Base-by-base conservation (phyloP, 306 rosid genomes). In the Inga leiocalycina region DNA sequence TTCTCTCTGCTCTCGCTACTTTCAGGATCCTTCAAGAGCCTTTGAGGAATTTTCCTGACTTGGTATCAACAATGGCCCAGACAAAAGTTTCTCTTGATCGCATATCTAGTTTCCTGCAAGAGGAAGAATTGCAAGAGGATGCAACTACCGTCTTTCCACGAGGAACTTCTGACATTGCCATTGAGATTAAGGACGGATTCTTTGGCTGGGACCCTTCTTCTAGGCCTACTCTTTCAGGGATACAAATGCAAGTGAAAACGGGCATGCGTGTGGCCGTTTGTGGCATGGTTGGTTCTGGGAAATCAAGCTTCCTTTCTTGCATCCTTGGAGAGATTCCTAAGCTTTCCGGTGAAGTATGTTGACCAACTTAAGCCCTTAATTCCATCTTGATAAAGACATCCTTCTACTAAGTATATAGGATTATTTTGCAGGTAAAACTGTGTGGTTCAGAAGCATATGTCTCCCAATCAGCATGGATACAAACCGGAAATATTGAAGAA, bases 11-110 rank as follows among this genome's bases (percentile, higher is more conserved):
- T 91, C 89, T 97, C 45, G 99, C 99, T 77, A 97, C 99, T 86
- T 97, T 97, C 88, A 88, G 98, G 89, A 94, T 97, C 86, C 99
- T 97, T 77, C 99, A 97, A 97, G 99, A 97, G 84, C 99, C 99
- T 76, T 90, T 94, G 72, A 91, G 99, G 91, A 97, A 94, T 87
- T 97, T 97, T 81, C 99, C 98, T 12, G 99, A 97, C 86, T 89
- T 97, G 90, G 98, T 97, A 78, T 94, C 98, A 19, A 97, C 93
- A 88, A 97, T 97, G 99, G 99, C 98, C 79, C 99, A 97, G 92
- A 97, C 99, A 80, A 97, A 94, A 84, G 99, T 97, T 89, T 97
- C 99, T 84, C 94, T 97, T 57, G 99, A 97, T 90, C 91, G 99
- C 54, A 83, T 97, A 81, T 94, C 97, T 70, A 84, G 93, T 79